Percentiles rank a stretch among this genome's conserved stretches.
phyloP scores from a whole-genome alignment of 2,329 filamentous ascomycete genomes.

The Scytalidium sp. region DNA sequence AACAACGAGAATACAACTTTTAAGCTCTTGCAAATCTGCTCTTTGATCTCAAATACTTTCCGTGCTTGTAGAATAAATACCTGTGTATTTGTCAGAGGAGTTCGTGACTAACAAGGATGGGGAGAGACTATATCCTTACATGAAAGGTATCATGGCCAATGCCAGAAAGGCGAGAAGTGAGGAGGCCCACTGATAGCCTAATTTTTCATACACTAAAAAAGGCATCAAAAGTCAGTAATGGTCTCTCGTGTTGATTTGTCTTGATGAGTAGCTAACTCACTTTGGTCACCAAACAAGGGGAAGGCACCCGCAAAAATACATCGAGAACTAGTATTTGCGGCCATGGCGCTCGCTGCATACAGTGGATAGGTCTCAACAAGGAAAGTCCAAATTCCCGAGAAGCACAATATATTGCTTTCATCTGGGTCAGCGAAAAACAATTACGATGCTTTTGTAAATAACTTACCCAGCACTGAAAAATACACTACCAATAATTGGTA shows the following conservation, averaged over 20 bases:
- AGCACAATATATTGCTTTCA: slow-evolving; percentile 68
- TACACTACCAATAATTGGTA: slow-evolving; percentile 66
- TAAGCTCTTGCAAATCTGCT: slow-evolving; percentile 46
- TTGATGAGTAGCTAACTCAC: slow-evolving; percentile 1
- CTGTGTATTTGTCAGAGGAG: background rate
- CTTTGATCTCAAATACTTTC: slow-evolving; percentile 48
- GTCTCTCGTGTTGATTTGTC: no score
- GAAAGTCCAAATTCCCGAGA: slow-evolving; percentile 82
- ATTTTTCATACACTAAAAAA: slow-evolving; percentile 52
- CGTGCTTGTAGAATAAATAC: slow-evolving; percentile 56
- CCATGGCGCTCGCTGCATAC: slow-evolving; percentile 72
- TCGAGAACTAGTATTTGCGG: slow-evolving; percentile 75
- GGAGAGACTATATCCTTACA: slow-evolving; percentile 21
- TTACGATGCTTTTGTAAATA: background rate
- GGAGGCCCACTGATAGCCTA: slow-evolving; percentile 68
- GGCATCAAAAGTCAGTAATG: no score
- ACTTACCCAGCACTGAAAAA: slow-evolving; percentile 68
- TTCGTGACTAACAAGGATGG: background rate
- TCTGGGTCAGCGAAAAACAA: slow-evolving; percentile 13
- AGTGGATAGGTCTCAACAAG: slow-evolving; percentile 68
- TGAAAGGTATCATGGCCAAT: slow-evolving; percentile 58
- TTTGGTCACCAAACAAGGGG: slow-evolving; percentile 67
- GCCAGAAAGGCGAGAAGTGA: slow-evolving; percentile 57
- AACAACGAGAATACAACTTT: background rate
- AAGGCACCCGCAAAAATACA: slow-evolving; percentile 79